Evolutionary conservation across 2,329 filamentous ascomycete species (phyloP).

Genomic region (Colletotrichum spaethianum): DNA sequence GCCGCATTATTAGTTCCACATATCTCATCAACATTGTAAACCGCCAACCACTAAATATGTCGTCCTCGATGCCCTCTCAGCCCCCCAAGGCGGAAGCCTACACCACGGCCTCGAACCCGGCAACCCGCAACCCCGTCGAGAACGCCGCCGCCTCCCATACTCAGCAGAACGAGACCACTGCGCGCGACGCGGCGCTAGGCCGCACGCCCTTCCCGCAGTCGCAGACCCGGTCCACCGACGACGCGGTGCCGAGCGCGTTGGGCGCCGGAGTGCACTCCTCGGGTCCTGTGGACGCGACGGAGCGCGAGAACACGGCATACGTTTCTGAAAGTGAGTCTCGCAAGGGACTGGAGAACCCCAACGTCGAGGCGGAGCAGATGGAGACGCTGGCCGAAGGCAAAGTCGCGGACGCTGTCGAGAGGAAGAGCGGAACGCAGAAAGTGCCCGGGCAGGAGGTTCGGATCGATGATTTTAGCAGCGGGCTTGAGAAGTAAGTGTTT

Average conservation of each 20-base stretch:
- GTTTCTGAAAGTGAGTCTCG: not conserved
- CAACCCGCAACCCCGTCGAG: constrained; percentile 27
- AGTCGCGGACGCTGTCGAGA: constrained; percentile 45
- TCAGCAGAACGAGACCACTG: constrained; percentile 9
- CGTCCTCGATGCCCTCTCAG: constrained; percentile 26
- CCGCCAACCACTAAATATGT: not conserved
- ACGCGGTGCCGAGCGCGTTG: constrained; percentile 42
- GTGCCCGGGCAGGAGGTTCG: constrained; percentile 42
- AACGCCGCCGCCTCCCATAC: constrained; percentile 4
- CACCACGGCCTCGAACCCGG: constrained; percentile 24
- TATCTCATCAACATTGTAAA: not conserved
- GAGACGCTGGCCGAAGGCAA: constrained; percentile 45
- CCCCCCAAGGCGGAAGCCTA: constrained; percentile 37
- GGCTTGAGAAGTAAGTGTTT: constrained; percentile 43
- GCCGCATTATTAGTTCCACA: not conserved
- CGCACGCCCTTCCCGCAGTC: constrained; percentile 33
- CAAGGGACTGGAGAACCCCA: constrained; percentile 41
- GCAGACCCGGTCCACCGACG: constrained; percentile 25
- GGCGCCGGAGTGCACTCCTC: constrained; percentile 42
- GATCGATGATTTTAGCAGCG: constrained; percentile 42
- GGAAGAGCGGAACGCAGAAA: constrained; percentile 45
- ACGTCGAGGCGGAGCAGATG: constrained; percentile 46
- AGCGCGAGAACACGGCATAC: constrained; percentile 39
- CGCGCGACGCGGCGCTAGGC: constrained; percentile 32
- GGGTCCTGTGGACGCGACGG: constrained; percentile 42